Conservation (phyloP, 2,329 filamentous ascomycete species). For the Aspergillus pseudotamarii region DNA sequence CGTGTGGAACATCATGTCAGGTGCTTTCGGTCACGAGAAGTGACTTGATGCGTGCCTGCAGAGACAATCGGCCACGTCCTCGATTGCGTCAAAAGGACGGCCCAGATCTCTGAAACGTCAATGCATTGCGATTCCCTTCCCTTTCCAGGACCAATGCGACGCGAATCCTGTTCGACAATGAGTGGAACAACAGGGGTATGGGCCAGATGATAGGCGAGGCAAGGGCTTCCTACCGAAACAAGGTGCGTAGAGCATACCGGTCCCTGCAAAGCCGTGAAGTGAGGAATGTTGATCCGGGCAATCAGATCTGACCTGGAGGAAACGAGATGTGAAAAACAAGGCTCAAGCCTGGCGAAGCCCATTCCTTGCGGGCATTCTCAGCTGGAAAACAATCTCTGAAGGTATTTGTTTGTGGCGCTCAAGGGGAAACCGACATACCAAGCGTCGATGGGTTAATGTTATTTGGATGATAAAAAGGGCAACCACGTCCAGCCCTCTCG, state of each 20-base stretch:
- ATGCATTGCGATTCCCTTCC: too few relatives aligned
- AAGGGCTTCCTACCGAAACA: background rate
- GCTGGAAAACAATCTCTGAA: constrained; percentile 1
- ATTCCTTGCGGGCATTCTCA: constrained; percentile 23
- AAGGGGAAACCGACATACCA: constrained; percentile 12
- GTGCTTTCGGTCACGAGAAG: background rate
- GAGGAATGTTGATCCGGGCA: background rate
- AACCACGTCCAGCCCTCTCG: background rate
- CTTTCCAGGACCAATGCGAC: background rate
- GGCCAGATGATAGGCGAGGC: too few relatives aligned
- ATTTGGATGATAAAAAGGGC: constrained; percentile 21
- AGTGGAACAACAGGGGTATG: background rate
- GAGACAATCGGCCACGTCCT: background rate
- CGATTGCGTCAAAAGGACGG: background rate
- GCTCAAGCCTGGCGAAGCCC: background rate
- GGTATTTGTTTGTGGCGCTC: constrained; percentile 16
- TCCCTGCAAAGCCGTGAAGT: background rate
- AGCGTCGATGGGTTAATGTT: background rate
- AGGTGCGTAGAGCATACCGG: background rate
- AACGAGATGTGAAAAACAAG: background rate
- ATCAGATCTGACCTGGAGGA: background rate
- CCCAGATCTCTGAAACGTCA: background rate
- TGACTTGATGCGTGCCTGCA: background rate
- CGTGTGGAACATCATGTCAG: background rate
- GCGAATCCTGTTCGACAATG: background rate